Percentiles rank a stretch among this genome's conserved stretches.
Evolutionary conservation across 169 alveolate genomes (phyloP).

Genomic region (Plasmodium adleri): DNA sequence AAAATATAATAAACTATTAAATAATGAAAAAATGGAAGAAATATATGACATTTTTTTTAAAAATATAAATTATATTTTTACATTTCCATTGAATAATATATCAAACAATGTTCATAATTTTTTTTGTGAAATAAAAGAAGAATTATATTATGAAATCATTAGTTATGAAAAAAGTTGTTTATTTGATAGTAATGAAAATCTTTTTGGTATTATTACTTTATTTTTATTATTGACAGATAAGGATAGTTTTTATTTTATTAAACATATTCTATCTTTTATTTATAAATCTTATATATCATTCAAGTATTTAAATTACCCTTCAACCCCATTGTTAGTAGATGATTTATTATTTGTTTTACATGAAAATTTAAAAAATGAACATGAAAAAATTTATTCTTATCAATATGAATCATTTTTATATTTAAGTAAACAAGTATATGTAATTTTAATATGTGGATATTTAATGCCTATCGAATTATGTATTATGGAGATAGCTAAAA

Average conservation of each 20-base stretch:
- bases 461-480: slow-evolving; percentile 48
- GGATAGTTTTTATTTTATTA: slow-evolving; percentile 37
- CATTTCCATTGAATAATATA: slow-evolving; percentile 14
- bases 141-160: slow-evolving; percentile 58
- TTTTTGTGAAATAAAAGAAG: slow-evolving; percentile 56
- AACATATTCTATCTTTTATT: slow-evolving; percentile 25
- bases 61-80: slow-evolving; percentile 23
- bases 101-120: slow-evolving; percentile 10
- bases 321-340: slow-evolving; percentile 42
- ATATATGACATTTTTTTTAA: slow-evolving; percentile 1
- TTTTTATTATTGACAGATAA: slow-evolving; percentile 35
- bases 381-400: slow-evolving; percentile 24
- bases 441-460: slow-evolving; percentile 66
- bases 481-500: slow-evolving; percentile 39
- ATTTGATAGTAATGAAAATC: slow-evolving; percentile 30
- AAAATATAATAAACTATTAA: not conserved
- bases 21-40: not conserved
- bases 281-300: slow-evolving; percentile 33
- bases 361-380: not conserved
- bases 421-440: slow-evolving; percentile 22
- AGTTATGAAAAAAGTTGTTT: slow-evolving; percentile 40
- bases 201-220: slow-evolving; percentile 32
- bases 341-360: slow-evolving; percentile 1
- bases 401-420: slow-evolving; percentile 48
- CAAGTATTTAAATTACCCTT: slow-evolving; percentile 41